A percentile compares a stretch with the other conserved stretches of the same genome.
Evolutionary conservation across 23 red algal species (phyloP).

Genomic region (Agarophyton chilense): DNA sequence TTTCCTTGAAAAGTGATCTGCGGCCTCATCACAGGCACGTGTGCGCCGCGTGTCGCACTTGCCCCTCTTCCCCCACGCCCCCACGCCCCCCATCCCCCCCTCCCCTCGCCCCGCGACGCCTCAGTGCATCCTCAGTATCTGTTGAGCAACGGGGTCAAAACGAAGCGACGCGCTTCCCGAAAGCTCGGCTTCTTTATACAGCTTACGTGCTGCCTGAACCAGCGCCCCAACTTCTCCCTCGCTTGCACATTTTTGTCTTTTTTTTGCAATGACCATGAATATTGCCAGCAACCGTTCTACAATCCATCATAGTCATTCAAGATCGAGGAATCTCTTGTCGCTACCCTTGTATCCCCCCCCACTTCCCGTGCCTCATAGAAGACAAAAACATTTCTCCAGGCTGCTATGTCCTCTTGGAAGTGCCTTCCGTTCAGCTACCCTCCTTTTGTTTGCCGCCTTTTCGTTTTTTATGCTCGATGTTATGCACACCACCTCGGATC

Average conservation of each 20-base stretch:
- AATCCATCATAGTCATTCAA: not conserved
- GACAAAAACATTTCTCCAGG: not conserved
- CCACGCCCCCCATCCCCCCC: too few relatives aligned
- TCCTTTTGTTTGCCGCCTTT: conserved; percentile 7
- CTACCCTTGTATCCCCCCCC: not conserved
- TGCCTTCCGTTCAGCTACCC: not conserved
- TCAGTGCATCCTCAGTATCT: too few relatives aligned
- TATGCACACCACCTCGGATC: not conserved
- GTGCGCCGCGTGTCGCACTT: not conserved
- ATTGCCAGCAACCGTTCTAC: not conserved
- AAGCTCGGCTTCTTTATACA: too few relatives aligned
- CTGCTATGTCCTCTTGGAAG: not conserved
- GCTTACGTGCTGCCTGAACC: not conserved
- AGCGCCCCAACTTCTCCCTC: not conserved
- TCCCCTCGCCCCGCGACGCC: too few relatives aligned
- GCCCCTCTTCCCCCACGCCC: too few relatives aligned
- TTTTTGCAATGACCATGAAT: not conserved
- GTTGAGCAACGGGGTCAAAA: too few relatives aligned
- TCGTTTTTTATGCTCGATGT: conserved; percentile 7
- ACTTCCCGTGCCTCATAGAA: not conserved
- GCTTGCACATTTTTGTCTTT: not conserved
- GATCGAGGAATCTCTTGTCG: not conserved
- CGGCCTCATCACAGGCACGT: not conserved
- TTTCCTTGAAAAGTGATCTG: not conserved
- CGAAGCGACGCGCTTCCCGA: too few relatives aligned